A percentile compares a stretch with the other conserved stretches of the same genome.
Conservation (phyloP, 2,329 filamentous ascomycete genomes). For the Penicillium sp. region DNA sequence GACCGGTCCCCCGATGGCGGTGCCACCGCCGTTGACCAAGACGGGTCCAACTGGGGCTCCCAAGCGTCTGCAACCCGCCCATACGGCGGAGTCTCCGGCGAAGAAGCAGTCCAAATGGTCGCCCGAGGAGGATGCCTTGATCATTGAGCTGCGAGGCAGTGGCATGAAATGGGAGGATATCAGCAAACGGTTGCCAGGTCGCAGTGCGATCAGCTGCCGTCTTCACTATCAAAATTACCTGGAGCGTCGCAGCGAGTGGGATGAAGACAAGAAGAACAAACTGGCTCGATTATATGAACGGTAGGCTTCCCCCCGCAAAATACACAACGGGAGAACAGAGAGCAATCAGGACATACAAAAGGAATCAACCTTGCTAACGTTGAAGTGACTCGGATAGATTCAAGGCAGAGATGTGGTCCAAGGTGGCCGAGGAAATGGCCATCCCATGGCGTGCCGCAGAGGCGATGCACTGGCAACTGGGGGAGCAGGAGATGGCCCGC, state of each 20-base stretch:
- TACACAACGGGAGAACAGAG: background rate
- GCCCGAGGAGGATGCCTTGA: slow-evolving; percentile 85
- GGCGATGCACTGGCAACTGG: slow-evolving; percentile 97
- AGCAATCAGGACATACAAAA: slow-evolving; percentile 16
- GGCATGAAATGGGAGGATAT: slow-evolving; percentile 99
- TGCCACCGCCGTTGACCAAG: slow-evolving; percentile 31
- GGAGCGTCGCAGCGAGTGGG: slow-evolving; percentile 89
- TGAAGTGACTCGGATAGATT: slow-evolving; percentile 61
- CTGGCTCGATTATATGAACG: slow-evolving; percentile 91
- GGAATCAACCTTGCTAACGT: slow-evolving; percentile 8
- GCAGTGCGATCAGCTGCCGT: slow-evolving; percentile 90
- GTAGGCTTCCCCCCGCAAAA: slow-evolving; percentile 52
- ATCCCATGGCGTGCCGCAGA: slow-evolving; percentile 95
- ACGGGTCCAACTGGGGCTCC: slow-evolving; percentile 30
- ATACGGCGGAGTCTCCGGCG: slow-evolving; percentile 64
- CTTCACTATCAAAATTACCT: slow-evolving; percentile 97
- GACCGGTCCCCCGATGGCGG: slow-evolving; percentile 23
- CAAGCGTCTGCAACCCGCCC: slow-evolving; percentile 48
- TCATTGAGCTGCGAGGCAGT: slow-evolving; percentile 84
- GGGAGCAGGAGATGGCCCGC: slow-evolving; percentile 89
- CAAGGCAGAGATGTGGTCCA: slow-evolving; percentile 97
- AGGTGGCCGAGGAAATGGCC: slow-evolving; percentile 90
- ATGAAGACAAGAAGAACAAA: slow-evolving; percentile 97
- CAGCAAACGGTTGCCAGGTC: slow-evolving; percentile 82
- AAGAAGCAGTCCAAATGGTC: slow-evolving; percentile 99